Evolutionary conservation across 306 rosid species (phyloP), one percentile per base, ranked within the genome.

Genomic region (Mimosa pudica): DNA sequence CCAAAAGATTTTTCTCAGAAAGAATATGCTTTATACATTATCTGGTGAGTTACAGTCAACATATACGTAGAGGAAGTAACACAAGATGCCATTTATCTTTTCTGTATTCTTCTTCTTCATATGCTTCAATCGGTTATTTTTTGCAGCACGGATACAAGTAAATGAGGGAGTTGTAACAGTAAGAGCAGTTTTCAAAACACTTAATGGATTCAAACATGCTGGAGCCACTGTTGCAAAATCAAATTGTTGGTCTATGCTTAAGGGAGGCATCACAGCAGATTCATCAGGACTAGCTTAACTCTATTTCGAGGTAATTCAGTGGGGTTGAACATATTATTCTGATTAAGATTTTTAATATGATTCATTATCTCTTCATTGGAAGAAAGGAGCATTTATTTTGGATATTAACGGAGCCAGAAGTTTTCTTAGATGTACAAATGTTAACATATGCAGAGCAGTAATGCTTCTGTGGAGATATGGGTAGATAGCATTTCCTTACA

Each of bases 231-330:
- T 72, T 30, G 97, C 91, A 8, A 78, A 90, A 70, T 68, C 86
- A 7, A 85, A 81, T 10, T 94, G 97, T 24, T 92, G 97, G 98
- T 90, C 97, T 65, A 87, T 94, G 93, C 89, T 94, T 45, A 94
- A 94, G 87, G 96, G 96, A 78, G 98, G 97, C 75, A 52, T 92
- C 64, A 80, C 86, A 2, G 89, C 85, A 1, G 71, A 87, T 60
- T 80, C 83, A 55, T 83, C 98, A 5, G 91, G 88, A 51, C 61
- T 80, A 2, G 94, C 89, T 5, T 79, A 87, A 24, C 96, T 94
- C 55, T 90, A 84, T 80, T 94, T 92, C 30, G 84, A 94, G 96
- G 97, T 92, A 84, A 35, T 66, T 18, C 5, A 2, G 16, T 16
- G 64, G 32, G 9, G 47, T 69, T 68, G 18, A 49, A 42, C 2